These are phyloP conservation scores for Aschersonia sp. DNA, from an alignment of 2,329 filamentous ascomycete genomes.

Conservation along the genomic window DNA sequence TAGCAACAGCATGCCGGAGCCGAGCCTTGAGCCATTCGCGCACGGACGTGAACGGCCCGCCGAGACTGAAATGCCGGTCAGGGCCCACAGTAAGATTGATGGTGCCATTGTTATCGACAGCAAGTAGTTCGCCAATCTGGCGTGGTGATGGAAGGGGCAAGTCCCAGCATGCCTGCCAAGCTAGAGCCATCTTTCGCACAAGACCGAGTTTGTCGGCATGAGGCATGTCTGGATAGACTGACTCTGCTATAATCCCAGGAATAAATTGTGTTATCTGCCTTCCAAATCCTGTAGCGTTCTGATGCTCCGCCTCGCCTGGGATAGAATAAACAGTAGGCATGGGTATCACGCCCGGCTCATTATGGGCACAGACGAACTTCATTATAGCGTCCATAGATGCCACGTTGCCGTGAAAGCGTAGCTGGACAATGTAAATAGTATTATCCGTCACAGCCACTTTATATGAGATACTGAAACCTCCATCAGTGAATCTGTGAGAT, in stretches of 20 bases:
- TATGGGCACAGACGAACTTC: conserved; percentile 1
- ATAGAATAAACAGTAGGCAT: conserved; percentile 6
- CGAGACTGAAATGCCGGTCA: conserved; percentile 8
- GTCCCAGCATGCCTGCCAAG: conserved; percentile 9
- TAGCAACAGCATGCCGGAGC: conserved; percentile 4
- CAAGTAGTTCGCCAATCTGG: conserved; percentile 8
- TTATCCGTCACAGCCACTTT: conserved; percentile 5
- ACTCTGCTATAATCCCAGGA: conserved; percentile 5
- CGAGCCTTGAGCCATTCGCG: conserved; percentile 7
- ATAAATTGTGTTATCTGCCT: conserved; percentile 7
- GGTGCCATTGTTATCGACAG: conserved; percentile 2
- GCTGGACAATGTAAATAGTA: conserved; percentile 5
- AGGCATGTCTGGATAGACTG: conserved; percentile 4
- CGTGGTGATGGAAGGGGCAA: conserved; percentile 7
- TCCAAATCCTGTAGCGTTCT: conserved; percentile 5
- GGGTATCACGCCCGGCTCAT: conserved; percentile 1
- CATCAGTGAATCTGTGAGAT: conserved; percentile 5
- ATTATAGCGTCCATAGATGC: conserved; percentile 8
- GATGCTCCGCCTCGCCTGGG: conserved; percentile 5
- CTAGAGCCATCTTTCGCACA: conserved; percentile 8
- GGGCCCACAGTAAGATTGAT: conserved; percentile 6
- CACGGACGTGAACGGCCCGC: conserved; percentile 7
- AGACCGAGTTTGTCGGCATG: conserved; percentile 6
- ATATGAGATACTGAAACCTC: conserved; percentile 6
- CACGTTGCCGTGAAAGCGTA: conserved; percentile 7